Evolutionary conservation across 257 asterid genomes (phyloP).

Genomic region (Fraxinus quadrangulata): DNA sequence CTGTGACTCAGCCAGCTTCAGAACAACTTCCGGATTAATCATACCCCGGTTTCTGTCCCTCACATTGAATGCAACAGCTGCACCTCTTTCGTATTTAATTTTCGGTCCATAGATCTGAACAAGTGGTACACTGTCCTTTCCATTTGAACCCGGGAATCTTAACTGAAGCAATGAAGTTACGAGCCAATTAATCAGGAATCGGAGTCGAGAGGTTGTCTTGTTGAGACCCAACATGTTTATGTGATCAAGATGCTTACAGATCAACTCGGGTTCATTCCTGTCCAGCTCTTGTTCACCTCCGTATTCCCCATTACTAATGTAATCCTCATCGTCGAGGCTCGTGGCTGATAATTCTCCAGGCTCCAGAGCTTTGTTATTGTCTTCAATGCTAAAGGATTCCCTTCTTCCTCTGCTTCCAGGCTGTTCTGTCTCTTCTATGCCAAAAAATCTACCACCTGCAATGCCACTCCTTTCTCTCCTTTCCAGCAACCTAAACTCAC

Average conservation of each 20-base stretch:
- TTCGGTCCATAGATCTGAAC: conserved; percentile 47
- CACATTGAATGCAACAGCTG: conserved; percentile 37
- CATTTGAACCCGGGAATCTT: conserved; percentile 25
- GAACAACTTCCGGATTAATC: too few relatives aligned
- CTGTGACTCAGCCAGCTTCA: too few relatives aligned
- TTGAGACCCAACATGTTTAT: conserved; percentile 37
- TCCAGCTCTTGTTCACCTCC: background rate
- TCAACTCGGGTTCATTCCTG: conserved; percentile 37
- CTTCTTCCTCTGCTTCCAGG: too few relatives aligned
- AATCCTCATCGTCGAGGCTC: too few relatives aligned
- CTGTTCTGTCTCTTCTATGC: too few relatives aligned
- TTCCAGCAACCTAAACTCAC: too few relatives aligned
- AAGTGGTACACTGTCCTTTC: conserved; percentile 21
- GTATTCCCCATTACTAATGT: too few relatives aligned
- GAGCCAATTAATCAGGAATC: conserved; percentile 40
- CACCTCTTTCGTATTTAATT: conserved; percentile 42
- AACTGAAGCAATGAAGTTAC: conserved; percentile 42
- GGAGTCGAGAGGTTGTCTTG: conserved; percentile 33
- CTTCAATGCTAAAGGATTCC: too few relatives aligned
- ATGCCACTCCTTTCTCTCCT: too few relatives aligned
- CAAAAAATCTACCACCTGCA: too few relatives aligned
- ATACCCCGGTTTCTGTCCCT: conserved; percentile 19
- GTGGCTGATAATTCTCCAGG: too few relatives aligned
- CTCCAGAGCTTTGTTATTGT: too few relatives aligned
- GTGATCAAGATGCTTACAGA: conserved; percentile 42